Conservation (phyloP, 495 filamentous ascomycete genomes). For the Glonium stellatum region DNA sequence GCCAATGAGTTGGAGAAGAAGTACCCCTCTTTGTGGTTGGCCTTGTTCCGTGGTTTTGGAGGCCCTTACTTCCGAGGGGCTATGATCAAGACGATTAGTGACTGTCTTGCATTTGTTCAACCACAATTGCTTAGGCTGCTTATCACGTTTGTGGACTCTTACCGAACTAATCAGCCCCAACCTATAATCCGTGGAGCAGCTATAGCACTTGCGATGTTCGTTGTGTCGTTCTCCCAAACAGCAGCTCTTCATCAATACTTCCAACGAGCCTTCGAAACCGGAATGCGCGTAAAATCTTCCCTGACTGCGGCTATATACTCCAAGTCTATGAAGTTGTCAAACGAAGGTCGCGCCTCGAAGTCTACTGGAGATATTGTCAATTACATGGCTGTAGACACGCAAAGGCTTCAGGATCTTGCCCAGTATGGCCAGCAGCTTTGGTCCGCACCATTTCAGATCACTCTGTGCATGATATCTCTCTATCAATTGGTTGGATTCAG, state of each 20-base stretch:
- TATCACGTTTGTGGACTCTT: slow-evolving; percentile 82
- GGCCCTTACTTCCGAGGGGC: slow-evolving; percentile 72
- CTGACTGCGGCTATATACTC: slow-evolving; percentile 86
- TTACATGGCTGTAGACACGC: slow-evolving; percentile 96
- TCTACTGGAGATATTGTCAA: slow-evolving; percentile 98
- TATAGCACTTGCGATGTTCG: slow-evolving; percentile 90
- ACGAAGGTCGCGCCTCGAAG: slow-evolving; percentile 84
- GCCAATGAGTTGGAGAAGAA: slow-evolving; percentile 63
- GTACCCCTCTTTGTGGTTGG: slow-evolving; percentile 82
- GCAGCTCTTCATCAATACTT: slow-evolving; percentile 87
- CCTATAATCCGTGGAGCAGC: slow-evolving; percentile 76
- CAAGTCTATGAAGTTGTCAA: slow-evolving; percentile 83
- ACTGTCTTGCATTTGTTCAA: slow-evolving; percentile 78
- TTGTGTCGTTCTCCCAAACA: slow-evolving; percentile 78
- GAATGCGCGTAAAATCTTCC: slow-evolving; percentile 90
- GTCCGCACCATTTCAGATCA: slow-evolving; percentile 95
- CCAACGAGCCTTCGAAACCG: slow-evolving; percentile 86
- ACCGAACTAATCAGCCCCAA: slow-evolving; percentile 53
- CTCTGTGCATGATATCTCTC: slow-evolving; percentile 87
- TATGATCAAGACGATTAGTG: slow-evolving; percentile 79
- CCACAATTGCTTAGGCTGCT: slow-evolving; percentile 82
- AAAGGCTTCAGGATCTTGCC: slow-evolving; percentile 87
- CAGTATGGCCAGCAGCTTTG: slow-evolving; percentile 92
- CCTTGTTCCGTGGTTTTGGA: slow-evolving; percentile 80
- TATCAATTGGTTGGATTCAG: slow-evolving; percentile 89